Conservation (phyloP, 441 rosid genomes). For the Theobroma grandiflorum region DNA sequence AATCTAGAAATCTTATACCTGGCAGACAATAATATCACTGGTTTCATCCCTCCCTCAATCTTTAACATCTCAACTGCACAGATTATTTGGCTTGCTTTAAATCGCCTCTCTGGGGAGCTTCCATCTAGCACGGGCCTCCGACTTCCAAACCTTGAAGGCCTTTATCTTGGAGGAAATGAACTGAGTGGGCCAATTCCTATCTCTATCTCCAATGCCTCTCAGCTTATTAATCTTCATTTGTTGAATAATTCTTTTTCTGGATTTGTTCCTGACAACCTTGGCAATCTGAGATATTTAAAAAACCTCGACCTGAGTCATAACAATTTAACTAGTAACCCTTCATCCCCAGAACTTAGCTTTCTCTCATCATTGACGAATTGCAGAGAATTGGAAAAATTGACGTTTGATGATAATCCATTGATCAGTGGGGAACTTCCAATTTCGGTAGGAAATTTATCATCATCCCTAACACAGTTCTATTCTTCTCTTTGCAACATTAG, state of each 20-base stretch:
- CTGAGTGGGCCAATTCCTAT: neutral
- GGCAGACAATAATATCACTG: neutral
- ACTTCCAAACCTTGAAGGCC: neutral
- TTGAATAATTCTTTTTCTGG: neutral
- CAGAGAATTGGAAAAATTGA: neutral
- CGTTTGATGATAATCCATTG: neutral
- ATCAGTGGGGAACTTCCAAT: neutral
- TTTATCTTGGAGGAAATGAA: neutral
- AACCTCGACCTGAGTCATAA: neutral
- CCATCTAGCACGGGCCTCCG: neutral
- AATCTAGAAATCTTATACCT: neutral
- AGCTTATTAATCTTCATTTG: neutral
- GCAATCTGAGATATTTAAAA: neutral
- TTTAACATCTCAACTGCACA: neutral
- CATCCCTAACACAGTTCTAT: neutral
- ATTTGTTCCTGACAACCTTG: neutral
- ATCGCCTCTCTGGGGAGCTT: neutral
- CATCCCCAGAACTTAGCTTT: neutral
- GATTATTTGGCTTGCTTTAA: too few relatives aligned
- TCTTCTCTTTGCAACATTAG: slow-evolving; percentile 4
- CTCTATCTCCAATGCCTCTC: neutral
- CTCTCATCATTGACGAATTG: neutral
- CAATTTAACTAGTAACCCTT: neutral
- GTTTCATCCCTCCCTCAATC: neutral
- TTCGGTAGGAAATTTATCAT: neutral